These are phyloP conservation scores for Ramaria sp. DNA, from an alignment of 768 basidiomycete species.

Conservation along the genomic window DNA sequence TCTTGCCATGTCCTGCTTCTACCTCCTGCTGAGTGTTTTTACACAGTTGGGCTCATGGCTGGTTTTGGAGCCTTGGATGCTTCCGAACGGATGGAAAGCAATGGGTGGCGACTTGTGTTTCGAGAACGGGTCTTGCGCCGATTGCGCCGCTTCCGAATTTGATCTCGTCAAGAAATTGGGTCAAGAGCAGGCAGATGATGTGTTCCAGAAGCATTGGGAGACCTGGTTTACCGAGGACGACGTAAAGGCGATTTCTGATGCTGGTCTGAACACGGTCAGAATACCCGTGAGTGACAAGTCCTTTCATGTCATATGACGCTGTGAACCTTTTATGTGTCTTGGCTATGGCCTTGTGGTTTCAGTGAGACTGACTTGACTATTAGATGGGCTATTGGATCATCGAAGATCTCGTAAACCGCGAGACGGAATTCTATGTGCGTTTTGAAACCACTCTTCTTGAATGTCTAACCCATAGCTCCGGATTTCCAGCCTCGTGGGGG, in stretches of 20 bases:
- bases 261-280: conserved; percentile 67
- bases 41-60: conserved; percentile 39
- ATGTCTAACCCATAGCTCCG: background rate
- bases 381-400: conserved; percentile 80
- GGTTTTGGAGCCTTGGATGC: conserved; percentile 74
- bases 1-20: conserved; percentile 12
- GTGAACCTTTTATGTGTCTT: no score
- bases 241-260: conserved; percentile 38
- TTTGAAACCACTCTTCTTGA: background rate
- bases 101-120: conserved; percentile 63
- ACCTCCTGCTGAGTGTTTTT: background rate
- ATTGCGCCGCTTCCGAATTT: conserved; percentile 58
- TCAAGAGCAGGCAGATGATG: conserved; percentile 41
- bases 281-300: conserved; percentile 44
- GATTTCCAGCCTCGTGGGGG: conserved; percentile 47
- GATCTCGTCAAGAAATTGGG: conserved; percentile 31
- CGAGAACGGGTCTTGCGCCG: conserved; percentile 33
- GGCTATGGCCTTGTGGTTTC: no score
- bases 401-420: conserved; percentile 55
- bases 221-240: conserved; percentile 64
- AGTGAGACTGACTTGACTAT: background rate
- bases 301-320: background rate
- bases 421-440: conserved; percentile 38
- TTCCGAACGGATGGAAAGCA: conserved; percentile 57
- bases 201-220: conserved; percentile 22